Conservation (phyloP, 805 yeast species). For the Saccharomycopsis fodiens region DNA sequence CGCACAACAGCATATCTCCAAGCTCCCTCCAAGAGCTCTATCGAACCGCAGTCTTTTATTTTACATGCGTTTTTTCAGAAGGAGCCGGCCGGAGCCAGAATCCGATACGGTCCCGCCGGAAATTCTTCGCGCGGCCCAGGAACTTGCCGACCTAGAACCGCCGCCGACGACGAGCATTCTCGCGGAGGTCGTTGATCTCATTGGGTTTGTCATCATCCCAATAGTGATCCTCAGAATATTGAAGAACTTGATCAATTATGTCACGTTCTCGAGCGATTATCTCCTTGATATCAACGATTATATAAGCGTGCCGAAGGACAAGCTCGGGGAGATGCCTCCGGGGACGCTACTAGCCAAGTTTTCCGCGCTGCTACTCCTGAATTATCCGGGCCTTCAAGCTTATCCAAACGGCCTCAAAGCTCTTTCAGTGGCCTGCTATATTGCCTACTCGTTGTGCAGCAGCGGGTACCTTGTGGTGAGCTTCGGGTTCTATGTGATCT, state of each 20-base stretch:
- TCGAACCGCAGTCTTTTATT: too few relatives aligned
- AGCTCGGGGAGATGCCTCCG: background rate
- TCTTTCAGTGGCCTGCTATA: constrained; percentile 4
- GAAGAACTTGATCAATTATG: constrained; percentile 12
- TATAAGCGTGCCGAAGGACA: constrained; percentile 3
- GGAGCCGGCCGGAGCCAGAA: too few relatives aligned
- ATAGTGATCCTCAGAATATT: constrained; percentile 5
- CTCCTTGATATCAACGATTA: constrained; percentile 12
- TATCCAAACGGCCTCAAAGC: constrained; percentile 3
- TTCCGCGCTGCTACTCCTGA: constrained; percentile 5
- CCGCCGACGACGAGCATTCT: background rate
- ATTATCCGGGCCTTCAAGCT: constrained; percentile 5
- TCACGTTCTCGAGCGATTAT: constrained; percentile 17
- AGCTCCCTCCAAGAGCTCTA: too few relatives aligned
- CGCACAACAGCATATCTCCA: too few relatives aligned
- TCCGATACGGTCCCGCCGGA: too few relatives aligned
- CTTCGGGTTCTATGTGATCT: constrained; percentile 7
- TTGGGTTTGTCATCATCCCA: constrained; percentile 13
- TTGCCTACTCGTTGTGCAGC: constrained; percentile 1
- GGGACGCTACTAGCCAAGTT: constrained; percentile 10
- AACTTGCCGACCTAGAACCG: too few relatives aligned
- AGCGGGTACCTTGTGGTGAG: constrained; percentile 8
- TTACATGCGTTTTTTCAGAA: too few relatives aligned
- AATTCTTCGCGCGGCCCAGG: too few relatives aligned
- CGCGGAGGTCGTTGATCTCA: constrained; percentile 7